Conservation (phyloP, 2,329 filamentous ascomycete genomes). For the Arthrobotrys musiformis region DNA sequence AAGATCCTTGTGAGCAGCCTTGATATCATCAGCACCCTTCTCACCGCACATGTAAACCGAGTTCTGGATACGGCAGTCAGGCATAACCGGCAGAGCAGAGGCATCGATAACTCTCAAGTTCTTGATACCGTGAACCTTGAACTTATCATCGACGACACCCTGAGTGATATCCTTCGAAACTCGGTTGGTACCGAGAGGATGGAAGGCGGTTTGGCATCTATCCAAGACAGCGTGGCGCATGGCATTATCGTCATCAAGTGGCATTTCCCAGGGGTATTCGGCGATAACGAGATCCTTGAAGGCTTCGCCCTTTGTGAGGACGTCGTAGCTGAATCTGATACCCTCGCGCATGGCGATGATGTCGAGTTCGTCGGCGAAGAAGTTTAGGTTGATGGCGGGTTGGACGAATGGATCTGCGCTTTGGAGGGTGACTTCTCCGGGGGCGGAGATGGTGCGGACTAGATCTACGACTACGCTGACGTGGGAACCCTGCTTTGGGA, state of each 20-base stretch:
- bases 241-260: slow-evolving; percentile 67
- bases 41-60: slow-evolving; percentile 72
- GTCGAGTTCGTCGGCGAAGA: slow-evolving; percentile 66
- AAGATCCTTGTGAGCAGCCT: slow-evolving; percentile 59
- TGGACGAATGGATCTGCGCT: slow-evolving; percentile 62
- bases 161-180: slow-evolving; percentile 64
- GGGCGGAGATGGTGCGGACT: slow-evolving; percentile 65
- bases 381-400: slow-evolving; percentile 65
- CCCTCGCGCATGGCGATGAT: slow-evolving; percentile 71
- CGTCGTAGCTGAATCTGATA: slow-evolving; percentile 69
- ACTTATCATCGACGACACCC: slow-evolving; percentile 57
- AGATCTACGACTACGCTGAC: slow-evolving; percentile 70
- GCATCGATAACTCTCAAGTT: slow-evolving; percentile 70
- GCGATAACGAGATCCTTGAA: slow-evolving; percentile 68
- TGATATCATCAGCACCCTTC: slow-evolving; percentile 67
- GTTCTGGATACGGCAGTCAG: slow-evolving; percentile 71
- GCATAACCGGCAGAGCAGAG: slow-evolving; percentile 68
- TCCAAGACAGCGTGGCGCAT: slow-evolving; percentile 71
- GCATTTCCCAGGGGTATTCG: slow-evolving; percentile 73
- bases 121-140: slow-evolving; percentile 69
- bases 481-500: slow-evolving; percentile 65
- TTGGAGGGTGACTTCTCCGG: slow-evolving; percentile 64
- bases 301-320: slow-evolving; percentile 69
- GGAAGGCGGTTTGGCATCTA: slow-evolving; percentile 71
- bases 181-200: slow-evolving; percentile 69